Evolutionary conservation across 257 asterid species (phyloP), one percentile per base, ranked within the genome.

Genomic region (Solanum chilense): DNA sequence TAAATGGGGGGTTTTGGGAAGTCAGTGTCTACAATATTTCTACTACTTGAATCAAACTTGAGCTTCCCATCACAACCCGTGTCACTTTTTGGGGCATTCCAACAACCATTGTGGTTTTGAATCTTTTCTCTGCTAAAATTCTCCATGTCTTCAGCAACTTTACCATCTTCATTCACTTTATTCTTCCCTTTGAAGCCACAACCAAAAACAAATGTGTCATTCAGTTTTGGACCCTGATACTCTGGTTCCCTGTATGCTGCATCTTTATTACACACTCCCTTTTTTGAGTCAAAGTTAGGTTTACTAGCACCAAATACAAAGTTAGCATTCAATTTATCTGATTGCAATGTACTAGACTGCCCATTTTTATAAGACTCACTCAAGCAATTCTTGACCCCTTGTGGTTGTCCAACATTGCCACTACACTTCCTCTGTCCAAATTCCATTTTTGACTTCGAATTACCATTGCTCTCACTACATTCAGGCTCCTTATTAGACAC

Each of bases 151-250:
- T 88, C 87, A 84, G 68, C 90, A 85, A 18, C 66, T 78, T 90
- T 70, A 52, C 77, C 76, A 87, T 83, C 86, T 82, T 47, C 94
- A 87, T 80, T 90, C 81, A 92, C 88, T 78, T 69, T 76, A 11
- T 41, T 71, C 33, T 89, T 90, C 89, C 85, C 88, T 86, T 89
- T 87, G 41, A 90, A 85, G 81, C 90, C 89, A 87, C 84, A 91
- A 52, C 93, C 96, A 87, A 90, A 90, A 64, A 86, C 85, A 88
- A 90, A 91, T 60, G 64, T 91, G 88, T 80, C 91, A 87, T 77
- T 77, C 3, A 4, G 10, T 75, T 87, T 52, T 62, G 90, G 87
- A 85, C 91, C 92, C 89, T 89, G 91, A 89, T 87, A 90, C 89
- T 85, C 87, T 86, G 70, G 25, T 44, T 68, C 91, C 68, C 56